Evolutionary conservation across 139 green algal species (phyloP).

Genomic region (Chlamydomonas applanata): DNA sequence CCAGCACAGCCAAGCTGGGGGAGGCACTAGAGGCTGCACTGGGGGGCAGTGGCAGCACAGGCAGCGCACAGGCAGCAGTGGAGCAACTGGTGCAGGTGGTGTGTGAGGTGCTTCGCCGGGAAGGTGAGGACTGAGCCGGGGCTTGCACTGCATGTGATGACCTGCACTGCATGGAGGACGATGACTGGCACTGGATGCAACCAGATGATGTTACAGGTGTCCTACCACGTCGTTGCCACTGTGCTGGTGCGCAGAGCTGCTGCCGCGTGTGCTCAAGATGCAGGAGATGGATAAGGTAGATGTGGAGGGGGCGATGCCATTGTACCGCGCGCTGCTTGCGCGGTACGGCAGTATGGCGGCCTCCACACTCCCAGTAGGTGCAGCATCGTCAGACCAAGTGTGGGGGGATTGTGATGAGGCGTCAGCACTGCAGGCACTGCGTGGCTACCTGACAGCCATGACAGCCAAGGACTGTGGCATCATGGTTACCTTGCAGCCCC

Average conservation of each 20-base stretch:
- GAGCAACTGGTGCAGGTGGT: slow-evolving; percentile 4
- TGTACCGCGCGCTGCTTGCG: slow-evolving; percentile 34
- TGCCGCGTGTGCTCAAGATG: slow-evolving; percentile 45
- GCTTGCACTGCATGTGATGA: no score
- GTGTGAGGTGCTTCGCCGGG: slow-evolving; percentile 7
- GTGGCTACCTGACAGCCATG: slow-evolving; percentile 62
- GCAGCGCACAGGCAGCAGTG: background rate
- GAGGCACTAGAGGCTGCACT: no score
- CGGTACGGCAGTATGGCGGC: background rate
- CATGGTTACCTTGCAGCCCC: slow-evolving; percentile 68
- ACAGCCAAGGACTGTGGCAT: slow-evolving; percentile 86
- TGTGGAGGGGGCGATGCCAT: slow-evolving; percentile 45
- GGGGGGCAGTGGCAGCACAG: background rate
- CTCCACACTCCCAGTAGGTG: background rate
- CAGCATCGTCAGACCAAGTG: background rate
- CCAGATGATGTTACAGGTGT: no score
- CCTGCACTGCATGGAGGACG: no score
- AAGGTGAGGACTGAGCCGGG: slow-evolving; percentile 2
- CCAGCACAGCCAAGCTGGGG: no score
- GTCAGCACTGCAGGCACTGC: slow-evolving; percentile 39
- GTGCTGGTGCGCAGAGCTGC: slow-evolving; percentile 29
- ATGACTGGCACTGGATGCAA: no score
- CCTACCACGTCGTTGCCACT: no score
- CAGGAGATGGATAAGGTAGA: slow-evolving; percentile 61
- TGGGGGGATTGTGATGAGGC: background rate